Conservation (phyloP, 768 basidiomycete species). For the Goffeauzyma gilvescens region DNA sequence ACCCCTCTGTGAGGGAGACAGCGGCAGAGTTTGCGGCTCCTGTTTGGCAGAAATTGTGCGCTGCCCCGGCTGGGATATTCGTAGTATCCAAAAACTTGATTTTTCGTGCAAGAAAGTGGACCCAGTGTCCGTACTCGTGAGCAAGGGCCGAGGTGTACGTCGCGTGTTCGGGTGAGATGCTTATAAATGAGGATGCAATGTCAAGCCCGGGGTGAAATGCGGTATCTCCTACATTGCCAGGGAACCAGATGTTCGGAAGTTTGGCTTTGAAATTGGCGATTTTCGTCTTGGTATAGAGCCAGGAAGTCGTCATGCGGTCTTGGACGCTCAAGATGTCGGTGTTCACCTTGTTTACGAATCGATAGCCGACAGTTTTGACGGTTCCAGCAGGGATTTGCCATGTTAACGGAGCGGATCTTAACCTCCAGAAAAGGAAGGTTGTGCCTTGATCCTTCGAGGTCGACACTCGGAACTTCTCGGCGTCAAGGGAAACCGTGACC, state of each 20-base stretch:
- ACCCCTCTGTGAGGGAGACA: background rate
- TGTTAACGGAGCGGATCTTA: conserved; percentile 1
- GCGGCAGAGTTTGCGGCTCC: background rate
- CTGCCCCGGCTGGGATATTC: background rate
- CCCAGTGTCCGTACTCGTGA: conserved; percentile 7
- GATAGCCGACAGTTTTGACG: background rate
- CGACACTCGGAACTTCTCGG: conserved; percentile 1
- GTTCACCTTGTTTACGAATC: conserved; percentile 4
- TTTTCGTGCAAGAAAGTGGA: conserved; percentile 1
- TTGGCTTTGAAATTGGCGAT: background rate
- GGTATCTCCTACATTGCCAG: background rate
- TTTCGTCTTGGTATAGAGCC: conserved; percentile 1
- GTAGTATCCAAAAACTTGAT: background rate
- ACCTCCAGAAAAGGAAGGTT: conserved; percentile 1
- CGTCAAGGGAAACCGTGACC: background rate
- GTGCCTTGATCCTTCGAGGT: background rate
- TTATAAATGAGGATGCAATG: background rate
- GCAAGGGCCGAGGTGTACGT: background rate
- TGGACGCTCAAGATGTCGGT: conserved; percentile 4
- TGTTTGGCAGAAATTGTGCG: conserved; percentile 1
- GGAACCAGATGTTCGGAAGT: conserved; percentile 3
- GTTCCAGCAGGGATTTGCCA: background rate
- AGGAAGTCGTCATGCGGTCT: conserved; percentile 1
- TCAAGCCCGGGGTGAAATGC: background rate
- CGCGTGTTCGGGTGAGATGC: background rate